These are phyloP conservation scores for Cyclospora cayetanensis DNA, from an alignment of 169 alveolate species.

Conservation along the genomic window DNA sequence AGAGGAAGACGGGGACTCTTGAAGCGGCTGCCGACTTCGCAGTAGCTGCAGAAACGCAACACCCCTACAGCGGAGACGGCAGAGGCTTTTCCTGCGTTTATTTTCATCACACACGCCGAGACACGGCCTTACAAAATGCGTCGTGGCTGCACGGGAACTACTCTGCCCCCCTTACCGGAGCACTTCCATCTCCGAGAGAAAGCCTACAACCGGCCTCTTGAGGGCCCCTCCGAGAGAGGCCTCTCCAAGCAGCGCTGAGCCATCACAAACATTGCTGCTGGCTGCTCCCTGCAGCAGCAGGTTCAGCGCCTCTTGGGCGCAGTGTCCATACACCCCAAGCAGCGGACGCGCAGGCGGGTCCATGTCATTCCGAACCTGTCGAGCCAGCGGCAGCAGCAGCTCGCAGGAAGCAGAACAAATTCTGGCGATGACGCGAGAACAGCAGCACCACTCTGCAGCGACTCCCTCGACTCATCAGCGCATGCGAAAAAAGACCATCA, in stretches of 20 bases:
- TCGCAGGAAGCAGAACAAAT: not conserved
- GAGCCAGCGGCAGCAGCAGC: not conserved
- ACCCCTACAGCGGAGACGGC: not conserved
- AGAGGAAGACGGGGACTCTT: slow-evolving; percentile 76
- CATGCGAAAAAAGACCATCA: no score
- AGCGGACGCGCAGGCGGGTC: slow-evolving; percentile 38
- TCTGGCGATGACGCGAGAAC: no score
- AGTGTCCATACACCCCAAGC: slow-evolving; percentile 77
- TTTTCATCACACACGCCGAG: no score
- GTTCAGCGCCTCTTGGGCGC: slow-evolving; percentile 78
- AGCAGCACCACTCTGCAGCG: no score
- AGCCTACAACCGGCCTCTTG: slow-evolving; percentile 67
- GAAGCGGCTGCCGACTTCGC: slow-evolving; percentile 73
- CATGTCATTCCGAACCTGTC: not conserved
- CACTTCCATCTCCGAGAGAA: slow-evolving; percentile 51
- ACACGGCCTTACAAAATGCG: no score
- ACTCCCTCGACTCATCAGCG: no score
- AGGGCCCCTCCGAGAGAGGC: slow-evolving; percentile 68
- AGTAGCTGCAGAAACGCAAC: not conserved
- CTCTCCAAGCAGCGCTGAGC: slow-evolving; percentile 67
- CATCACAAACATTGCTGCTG: slow-evolving; percentile 75
- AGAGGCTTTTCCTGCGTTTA: no score
- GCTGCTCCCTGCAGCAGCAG: slow-evolving; percentile 73
- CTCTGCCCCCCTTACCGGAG: slow-evolving; percentile 5
- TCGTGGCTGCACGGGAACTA: no score